Conservation (phyloP, 768 basidiomycete genomes). For the Russula compacta region DNA sequence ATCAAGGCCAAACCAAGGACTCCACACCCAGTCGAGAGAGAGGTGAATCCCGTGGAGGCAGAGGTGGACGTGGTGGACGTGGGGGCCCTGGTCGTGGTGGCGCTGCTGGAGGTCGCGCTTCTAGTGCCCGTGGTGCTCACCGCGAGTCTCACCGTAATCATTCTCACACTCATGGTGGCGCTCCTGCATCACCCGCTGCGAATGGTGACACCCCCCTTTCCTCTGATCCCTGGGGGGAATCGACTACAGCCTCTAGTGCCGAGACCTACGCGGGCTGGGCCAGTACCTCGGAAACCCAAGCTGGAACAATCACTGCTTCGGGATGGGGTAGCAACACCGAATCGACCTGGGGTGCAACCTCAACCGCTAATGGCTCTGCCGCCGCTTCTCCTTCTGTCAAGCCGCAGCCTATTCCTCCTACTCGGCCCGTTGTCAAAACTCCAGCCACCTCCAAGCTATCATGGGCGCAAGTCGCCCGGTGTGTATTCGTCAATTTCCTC, state of each 20-base stretch:
- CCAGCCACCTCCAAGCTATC: slow-evolving; percentile 72
- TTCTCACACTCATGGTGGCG: slow-evolving; percentile 31
- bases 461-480: slow-evolving; percentile 83
- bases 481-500: slow-evolving; percentile 21
- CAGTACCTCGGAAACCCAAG: slow-evolving; percentile 23
- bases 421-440: slow-evolving; percentile 36
- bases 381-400: slow-evolving; percentile 28
- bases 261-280: slow-evolving; percentile 13
- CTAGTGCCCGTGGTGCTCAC: slow-evolving; percentile 41
- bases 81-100: slow-evolving; percentile 36
- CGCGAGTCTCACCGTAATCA: slow-evolving; percentile 30
- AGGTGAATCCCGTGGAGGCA: slow-evolving; percentile 51
- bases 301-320: slow-evolving; percentile 15
- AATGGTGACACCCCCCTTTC: slow-evolving; percentile 15
- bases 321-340: slow-evolving; percentile 24
- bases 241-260: slow-evolving; percentile 24
- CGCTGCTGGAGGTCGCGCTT: slow-evolving; percentile 34
- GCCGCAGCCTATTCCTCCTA: slow-evolving; percentile 20
- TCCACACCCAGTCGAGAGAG: slow-evolving; percentile 34
- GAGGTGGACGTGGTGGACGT: slow-evolving; percentile 56
- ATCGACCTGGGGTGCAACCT: slow-evolving; percentile 25
- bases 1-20: slow-evolving; percentile 43
- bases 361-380: slow-evolving; percentile 24
- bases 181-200: slow-evolving; percentile 3
- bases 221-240: slow-evolving; percentile 26